Evolutionary conservation across 192 early-diverging fungal species (phyloP).

Genomic region (Diversispora epigaea): DNA sequence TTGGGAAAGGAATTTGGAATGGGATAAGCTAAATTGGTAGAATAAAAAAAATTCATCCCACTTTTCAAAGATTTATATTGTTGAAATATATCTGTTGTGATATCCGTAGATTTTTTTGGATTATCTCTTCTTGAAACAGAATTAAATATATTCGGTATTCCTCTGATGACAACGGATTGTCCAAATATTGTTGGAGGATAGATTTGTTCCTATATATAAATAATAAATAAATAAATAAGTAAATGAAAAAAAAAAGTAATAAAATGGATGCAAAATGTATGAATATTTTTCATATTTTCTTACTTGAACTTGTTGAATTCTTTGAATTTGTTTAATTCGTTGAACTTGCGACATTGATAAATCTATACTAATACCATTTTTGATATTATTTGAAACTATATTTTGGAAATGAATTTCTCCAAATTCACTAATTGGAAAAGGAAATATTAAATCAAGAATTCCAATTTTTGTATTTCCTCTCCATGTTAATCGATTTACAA

Average conservation of each 20-base stretch:
- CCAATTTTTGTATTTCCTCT: constrained; percentile 44
- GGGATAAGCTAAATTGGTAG: constrained; percentile 35
- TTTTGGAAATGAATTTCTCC: constrained; percentile 19
- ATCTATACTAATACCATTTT: background rate
- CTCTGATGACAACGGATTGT: constrained; percentile 24
- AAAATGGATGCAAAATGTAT: background rate
- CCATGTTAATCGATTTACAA: constrained; percentile 47
- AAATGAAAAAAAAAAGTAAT: background rate
- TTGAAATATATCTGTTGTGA: background rate
- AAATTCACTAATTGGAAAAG: constrained; percentile 36
- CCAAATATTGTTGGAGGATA: background rate
- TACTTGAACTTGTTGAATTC: background rate
- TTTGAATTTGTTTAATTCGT: background rate
- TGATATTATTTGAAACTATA: background rate
- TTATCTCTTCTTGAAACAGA: background rate
- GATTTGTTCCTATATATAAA: too few relatives aligned
- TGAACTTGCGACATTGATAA: background rate
- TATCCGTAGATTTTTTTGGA: background rate
- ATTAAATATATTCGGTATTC: background rate
- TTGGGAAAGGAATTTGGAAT: constrained; percentile 46
- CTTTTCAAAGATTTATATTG: background rate
- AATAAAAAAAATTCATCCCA: background rate
- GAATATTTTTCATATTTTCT: too few relatives aligned
- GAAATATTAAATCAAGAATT: constrained; percentile 38
- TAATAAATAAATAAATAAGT: background rate